A percentile compares a stretch with the other conserved stretches of the same genome.
Conservation (phyloP, 2,329 filamentous ascomycete species). For the Scedosporium apiospermum region DNA sequence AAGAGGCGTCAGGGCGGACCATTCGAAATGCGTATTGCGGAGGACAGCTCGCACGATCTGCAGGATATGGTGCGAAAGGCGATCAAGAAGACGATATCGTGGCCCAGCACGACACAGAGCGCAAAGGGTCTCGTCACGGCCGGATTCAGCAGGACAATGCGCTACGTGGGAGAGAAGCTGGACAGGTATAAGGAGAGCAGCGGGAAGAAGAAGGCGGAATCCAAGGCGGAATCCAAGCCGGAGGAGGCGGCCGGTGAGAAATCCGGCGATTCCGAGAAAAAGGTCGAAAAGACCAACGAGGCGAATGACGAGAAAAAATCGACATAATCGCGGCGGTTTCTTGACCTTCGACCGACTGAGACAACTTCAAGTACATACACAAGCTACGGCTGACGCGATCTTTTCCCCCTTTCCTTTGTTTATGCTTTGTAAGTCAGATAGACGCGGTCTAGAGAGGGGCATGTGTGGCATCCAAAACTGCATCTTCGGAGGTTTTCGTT, state of each 20-base stretch:
- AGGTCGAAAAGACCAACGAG: neutral
- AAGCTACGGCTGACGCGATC: neutral
- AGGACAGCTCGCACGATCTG: slow-evolving; percentile 57
- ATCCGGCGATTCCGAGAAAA: neutral
- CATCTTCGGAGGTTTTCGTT: no score
- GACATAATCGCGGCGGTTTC: neutral
- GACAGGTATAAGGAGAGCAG: slow-evolving; percentile 46
- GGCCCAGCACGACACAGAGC: slow-evolving; percentile 85
- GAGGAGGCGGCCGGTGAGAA: neutral
- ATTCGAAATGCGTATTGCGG: slow-evolving; percentile 79
- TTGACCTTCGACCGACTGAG: no score
- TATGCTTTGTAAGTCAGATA: neutral
- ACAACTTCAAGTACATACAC: no score
- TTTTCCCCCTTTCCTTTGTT: neutral
- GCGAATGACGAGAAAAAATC: slow-evolving; percentile 3
- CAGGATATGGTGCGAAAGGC: slow-evolving; percentile 60
- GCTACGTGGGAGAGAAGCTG: slow-evolving; percentile 77
- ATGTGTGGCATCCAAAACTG: no score
- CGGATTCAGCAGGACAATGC: slow-evolving; percentile 57
- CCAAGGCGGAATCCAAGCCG: slow-evolving; percentile 6
- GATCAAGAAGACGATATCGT: slow-evolving; percentile 80
- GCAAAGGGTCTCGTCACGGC: slow-evolving; percentile 76
- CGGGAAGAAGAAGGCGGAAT: slow-evolving; percentile 17
- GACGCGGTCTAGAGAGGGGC: no score
- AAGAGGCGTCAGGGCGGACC: slow-evolving; percentile 67